phyloP scores from a whole-genome alignment of 441 rosid genomes.

The Pelargonium fulgidum region DNA sequence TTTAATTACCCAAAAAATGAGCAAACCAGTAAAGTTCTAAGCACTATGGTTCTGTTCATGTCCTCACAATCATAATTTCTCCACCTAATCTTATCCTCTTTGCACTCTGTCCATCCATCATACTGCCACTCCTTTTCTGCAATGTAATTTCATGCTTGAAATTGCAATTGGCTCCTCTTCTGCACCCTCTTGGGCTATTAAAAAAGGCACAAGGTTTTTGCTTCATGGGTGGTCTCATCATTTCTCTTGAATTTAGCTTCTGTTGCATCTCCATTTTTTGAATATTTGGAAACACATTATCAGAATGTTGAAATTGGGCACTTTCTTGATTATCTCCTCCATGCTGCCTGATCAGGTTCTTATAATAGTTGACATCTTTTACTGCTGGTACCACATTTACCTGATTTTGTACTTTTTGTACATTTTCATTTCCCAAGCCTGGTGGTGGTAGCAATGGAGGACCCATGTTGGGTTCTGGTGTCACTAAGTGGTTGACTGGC shows the following conservation, averaged over 20 bases:
- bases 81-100: conserved; percentile 41
- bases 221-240: conserved; percentile 19
- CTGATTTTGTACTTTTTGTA: neutral
- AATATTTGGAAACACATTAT: neutral
- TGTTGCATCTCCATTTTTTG: conserved; percentile 23
- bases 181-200: conserved; percentile 47
- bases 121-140: conserved; percentile 22
- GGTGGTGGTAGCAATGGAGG: no score
- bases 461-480: neutral
- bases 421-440: no score
- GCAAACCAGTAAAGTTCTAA: neutral
- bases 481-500: conserved; percentile 10
- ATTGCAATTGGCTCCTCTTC: conserved; percentile 37
- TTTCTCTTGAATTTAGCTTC: conserved; percentile 18
- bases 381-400: conserved; percentile 19
- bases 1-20: neutral
- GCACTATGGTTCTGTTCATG: neutral
- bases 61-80: conserved; percentile 19
- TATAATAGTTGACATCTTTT: conserved; percentile 44
- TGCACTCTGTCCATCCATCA: conserved; percentile 27
- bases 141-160: conserved; percentile 36
- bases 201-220: conserved; percentile 41
- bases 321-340: conserved; percentile 38
- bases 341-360: conserved; percentile 61
- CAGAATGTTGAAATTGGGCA: neutral